Evolutionary conservation across 805 yeast species (phyloP).

Genomic region (Wickerhamiella lipophila): DNA sequence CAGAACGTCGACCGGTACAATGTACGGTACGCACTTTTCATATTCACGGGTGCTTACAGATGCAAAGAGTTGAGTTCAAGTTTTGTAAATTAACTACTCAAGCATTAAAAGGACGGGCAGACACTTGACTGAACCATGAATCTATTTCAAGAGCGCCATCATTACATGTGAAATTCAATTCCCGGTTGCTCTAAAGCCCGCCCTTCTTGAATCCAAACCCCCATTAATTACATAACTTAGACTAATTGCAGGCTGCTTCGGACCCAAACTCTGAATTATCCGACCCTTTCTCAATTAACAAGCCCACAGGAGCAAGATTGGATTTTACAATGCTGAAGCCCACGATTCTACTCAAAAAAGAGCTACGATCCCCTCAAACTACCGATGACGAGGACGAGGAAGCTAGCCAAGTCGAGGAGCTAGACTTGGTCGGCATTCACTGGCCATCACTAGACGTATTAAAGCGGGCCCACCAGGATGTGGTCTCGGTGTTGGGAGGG

Average conservation of each 20-base stretch:
- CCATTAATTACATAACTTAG: no score
- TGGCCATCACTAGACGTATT: slow-evolving; percentile 5
- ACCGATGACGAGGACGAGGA: not conserved
- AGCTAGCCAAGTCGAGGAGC: not conserved
- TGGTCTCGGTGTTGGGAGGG: slow-evolving; percentile 3
- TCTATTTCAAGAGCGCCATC: no score
- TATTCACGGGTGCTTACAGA: no score
- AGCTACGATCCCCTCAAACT: not conserved
- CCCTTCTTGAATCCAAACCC: no score
- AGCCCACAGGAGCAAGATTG: not conserved
- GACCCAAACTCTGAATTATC: not conserved
- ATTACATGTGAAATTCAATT: no score
- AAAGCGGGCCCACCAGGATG: not conserved
- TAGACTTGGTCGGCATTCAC: slow-evolving; percentile 5
- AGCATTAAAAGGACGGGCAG: no score
- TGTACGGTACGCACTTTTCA: slow-evolving; percentile 1
- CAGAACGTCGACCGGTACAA: not conserved
- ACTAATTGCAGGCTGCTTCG: not conserved
- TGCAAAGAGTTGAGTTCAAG: no score
- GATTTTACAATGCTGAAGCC: not conserved
- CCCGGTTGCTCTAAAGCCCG: no score
- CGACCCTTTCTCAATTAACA: not conserved
- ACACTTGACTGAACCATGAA: no score
- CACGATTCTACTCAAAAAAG: not conserved
- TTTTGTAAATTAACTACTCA: no score